These are phyloP conservation scores for Raphanus raphanistrum DNA, from an alignment of 345 rosid species.

Conservation along the genomic window DNA sequence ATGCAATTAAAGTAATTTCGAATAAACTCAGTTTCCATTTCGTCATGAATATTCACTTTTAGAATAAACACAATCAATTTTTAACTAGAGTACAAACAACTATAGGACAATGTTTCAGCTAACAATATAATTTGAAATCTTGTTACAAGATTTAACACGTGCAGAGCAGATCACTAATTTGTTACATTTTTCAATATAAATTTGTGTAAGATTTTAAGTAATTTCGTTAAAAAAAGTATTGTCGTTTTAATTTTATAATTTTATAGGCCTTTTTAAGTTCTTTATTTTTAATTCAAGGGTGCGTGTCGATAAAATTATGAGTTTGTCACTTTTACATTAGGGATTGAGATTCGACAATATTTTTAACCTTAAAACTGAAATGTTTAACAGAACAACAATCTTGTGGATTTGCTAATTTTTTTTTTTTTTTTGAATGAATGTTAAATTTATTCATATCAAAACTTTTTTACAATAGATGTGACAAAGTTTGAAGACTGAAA, in stretches of 20 bases:
- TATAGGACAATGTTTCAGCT: neutral
- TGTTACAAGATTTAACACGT: too few species aligned
- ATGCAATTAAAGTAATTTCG: neutral
- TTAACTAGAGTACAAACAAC: neutral
- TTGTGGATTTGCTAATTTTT: neutral
- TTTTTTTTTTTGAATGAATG: too few species aligned
- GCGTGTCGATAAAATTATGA: neutral
- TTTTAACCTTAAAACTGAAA: neutral
- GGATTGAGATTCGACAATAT: neutral
- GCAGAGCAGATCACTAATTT: neutral
- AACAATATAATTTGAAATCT: neutral
- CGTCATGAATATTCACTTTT: neutral
- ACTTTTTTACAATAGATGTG: too few species aligned
- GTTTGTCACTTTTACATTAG: neutral
- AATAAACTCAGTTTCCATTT: neutral
- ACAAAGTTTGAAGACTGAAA: too few species aligned
- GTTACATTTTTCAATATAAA: neutral
- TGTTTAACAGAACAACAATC: neutral
- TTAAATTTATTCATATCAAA: too few species aligned
- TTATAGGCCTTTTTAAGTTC: neutral
- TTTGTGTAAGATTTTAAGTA: neutral
- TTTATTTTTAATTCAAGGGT: neutral
- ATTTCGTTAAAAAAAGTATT: neutral
- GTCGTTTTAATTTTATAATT: neutral
- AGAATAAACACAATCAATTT: neutral